Evolutionary conservation across 257 asterid species (phyloP).

Genomic region (Coffea eugenioides): DNA sequence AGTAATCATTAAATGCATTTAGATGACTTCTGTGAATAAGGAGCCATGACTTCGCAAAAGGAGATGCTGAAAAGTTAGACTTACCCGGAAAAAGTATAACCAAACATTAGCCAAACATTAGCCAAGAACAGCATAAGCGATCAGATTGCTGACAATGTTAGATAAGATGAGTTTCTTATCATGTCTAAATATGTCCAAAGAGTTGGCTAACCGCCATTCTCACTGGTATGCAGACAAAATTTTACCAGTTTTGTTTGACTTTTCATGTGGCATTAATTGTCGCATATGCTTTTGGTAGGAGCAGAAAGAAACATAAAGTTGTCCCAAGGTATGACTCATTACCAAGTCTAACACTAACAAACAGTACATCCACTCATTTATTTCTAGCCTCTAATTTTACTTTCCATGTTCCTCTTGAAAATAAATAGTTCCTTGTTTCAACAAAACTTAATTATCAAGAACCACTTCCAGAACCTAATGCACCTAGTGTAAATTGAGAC

Average conservation of each 20-base stretch:
- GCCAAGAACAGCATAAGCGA: background rate
- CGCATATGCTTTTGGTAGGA: too few species aligned
- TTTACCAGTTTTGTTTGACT: too few species aligned
- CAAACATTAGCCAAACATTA: too few species aligned
- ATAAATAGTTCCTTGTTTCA: background rate
- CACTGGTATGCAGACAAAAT: too few species aligned
- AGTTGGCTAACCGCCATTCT: too few species aligned
- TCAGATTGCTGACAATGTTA: too few species aligned
- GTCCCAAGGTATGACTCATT: background rate
- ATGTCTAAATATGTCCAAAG: background rate
- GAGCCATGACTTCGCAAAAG: background rate
- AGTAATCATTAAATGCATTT: background rate
- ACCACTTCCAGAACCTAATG: background rate
- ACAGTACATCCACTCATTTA: background rate
- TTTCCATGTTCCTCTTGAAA: background rate
- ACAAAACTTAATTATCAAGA: background rate
- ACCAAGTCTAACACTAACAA: background rate
- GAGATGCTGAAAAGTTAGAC: background rate
- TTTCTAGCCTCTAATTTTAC: background rate
- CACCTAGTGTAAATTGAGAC: background rate
- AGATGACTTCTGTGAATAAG: background rate
- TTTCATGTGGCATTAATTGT: too few species aligned
- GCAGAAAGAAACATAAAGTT: background rate
- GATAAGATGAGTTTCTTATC: background rate
- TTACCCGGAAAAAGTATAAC: background rate